Base-by-base conservation (phyloP, 2,329 filamentous ascomycete species). In the Mycosphaerella arachidis region DNA sequence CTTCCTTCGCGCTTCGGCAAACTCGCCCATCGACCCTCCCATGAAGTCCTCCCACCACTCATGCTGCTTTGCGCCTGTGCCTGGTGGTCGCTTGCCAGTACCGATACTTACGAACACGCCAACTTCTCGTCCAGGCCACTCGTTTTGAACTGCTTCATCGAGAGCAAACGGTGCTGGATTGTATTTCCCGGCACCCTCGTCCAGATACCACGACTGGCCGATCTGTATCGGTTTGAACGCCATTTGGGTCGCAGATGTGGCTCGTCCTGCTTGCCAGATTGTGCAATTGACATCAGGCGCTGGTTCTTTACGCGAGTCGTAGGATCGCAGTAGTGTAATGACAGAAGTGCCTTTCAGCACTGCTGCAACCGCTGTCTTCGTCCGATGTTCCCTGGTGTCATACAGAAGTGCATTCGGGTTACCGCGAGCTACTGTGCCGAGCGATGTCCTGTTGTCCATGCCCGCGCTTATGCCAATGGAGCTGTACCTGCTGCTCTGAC, bases 181-280 rank as follows among this genome's bases (percentile, higher is more conserved):
- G 76, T 94, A 99, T 63, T 89, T 92, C 4, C 94, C 94, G 1
- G 84, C 82, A 0, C 94, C 94, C 72, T 97, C 93, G 67, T 99
- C 94, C 61, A 96, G 88, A 71, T 99, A 99, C 9, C 92, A 82
- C 0, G 92, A 93, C 74, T 97, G 93, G 3, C 94, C 94, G 43
- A 99, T 90, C 66, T 90, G 88, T 53, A 99, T 92, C 0, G 93
- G 92, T 74, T 99, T 99, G 78, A 99, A 99, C 1, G 94, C 94
- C 48, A 97, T 81, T 0, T 90, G 91, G 0, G 93, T 94, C 0
- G 94, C 91, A 56, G 85, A 91, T 0, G 94, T 99, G n/a, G 94
- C 94, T 61, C 94, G 86, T 10, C 94, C 94, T 4, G 94, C 94
- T 77, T 99, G 88, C 94, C 94, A 99, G 59, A 99, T 94, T 50